Evolutionary conservation across 2,329 filamentous ascomycete genomes (phyloP).

Genomic region (Pseudogymnoascus sp.): DNA sequence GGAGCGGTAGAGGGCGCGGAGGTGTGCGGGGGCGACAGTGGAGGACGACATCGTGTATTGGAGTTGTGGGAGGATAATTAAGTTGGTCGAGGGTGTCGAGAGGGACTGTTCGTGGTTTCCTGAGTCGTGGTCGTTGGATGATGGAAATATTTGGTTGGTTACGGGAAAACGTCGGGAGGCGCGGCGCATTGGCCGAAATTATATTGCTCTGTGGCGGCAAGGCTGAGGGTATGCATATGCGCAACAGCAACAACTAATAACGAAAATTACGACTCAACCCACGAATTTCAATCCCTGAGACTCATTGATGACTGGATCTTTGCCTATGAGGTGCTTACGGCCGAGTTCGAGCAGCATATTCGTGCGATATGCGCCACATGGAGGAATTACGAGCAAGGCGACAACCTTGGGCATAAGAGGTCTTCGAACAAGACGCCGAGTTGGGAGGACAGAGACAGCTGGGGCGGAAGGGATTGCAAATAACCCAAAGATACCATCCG

Average conservation of each 20-base stretch:
- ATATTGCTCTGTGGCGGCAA: neutral
- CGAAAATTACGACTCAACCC: neutral
- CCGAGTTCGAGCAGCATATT: neutral
- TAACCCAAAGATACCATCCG: neutral
- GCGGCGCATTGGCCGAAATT: neutral
- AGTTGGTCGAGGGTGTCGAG: neutral
- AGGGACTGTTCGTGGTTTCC: neutral
- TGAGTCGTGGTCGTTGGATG: neutral
- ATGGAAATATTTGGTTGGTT: neutral
- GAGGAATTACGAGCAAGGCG: neutral
- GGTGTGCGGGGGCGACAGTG: constrained; percentile 33
- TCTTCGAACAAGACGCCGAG: neutral
- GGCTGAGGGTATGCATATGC: neutral
- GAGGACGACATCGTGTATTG: constrained; percentile 1
- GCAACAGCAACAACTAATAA: neutral
- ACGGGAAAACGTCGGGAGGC: constrained; percentile 1
- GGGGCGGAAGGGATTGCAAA: neutral
- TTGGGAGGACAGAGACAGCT: neutral
- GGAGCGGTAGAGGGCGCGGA: constrained; percentile 78
- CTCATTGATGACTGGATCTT: neutral
- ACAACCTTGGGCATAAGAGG: constrained; percentile 2
- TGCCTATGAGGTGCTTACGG: neutral
- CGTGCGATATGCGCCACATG: neutral
- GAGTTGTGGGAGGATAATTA: neutral
- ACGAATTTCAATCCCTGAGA: neutral